Percentiles rank a stretch among this genome's conserved stretches.
phyloP scores from a whole-genome alignment of 768 basidiomycete species.

The Pisolithus marmoratus region DNA sequence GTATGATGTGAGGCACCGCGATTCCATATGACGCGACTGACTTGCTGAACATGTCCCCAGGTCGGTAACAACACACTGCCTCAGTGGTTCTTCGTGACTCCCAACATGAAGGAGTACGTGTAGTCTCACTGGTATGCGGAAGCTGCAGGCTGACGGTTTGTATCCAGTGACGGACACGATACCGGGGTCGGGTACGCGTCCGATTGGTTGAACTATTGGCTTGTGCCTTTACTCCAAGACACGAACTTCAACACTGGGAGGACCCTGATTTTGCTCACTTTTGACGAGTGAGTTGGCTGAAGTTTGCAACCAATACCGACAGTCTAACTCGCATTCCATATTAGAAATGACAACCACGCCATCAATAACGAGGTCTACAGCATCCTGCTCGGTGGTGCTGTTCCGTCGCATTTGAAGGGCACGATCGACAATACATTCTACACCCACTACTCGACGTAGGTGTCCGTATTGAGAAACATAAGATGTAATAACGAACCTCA shows the following conservation, averaged over 20 bases:
- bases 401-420: constrained; percentile 37
- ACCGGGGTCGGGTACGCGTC: constrained; percentile 47
- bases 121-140: background rate
- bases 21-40: background rate
- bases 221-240: constrained; percentile 46
- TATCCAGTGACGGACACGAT: constrained; percentile 54
- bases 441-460: constrained; percentile 49
- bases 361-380: constrained; percentile 44
- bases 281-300: constrained; percentile 48
- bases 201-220: constrained; percentile 45
- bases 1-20: constrained; percentile 35
- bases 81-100: constrained; percentile 60
- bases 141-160: constrained; percentile 1
- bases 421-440: constrained; percentile 52
- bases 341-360: constrained; percentile 24
- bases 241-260: constrained; percentile 45
- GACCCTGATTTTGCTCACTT: constrained; percentile 57
- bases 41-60: constrained; percentile 2
- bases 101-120: constrained; percentile 40
- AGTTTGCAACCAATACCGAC: background rate
- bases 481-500: background rate
- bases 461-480: background rate
- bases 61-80: constrained; percentile 39
- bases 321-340: background rate
- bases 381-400: constrained; percentile 39